Evolutionary conservation across 805 yeast species (phyloP).

Genomic region (Saccharomycopsis selenospora): DNA sequence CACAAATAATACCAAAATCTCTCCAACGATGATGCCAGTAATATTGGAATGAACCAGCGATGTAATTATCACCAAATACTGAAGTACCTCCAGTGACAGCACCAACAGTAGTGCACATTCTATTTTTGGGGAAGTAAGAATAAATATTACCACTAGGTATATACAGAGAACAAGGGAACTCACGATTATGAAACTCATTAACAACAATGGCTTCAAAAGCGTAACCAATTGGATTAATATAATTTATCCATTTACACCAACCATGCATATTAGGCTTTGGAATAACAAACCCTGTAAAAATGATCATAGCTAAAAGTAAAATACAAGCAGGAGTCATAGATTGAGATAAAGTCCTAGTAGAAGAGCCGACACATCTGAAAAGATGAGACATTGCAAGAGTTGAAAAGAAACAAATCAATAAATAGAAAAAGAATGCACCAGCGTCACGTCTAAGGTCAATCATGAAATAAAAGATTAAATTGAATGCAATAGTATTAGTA

Average conservation of each 20-base stretch:
- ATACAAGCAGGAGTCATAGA: constrained; percentile 41
- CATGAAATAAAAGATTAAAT: constrained; percentile 46
- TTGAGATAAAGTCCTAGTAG: constrained; percentile 30
- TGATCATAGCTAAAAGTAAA: constrained; percentile 33
- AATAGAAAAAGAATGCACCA: constrained; percentile 50
- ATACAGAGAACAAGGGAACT: constrained; percentile 31
- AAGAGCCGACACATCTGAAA: constrained; percentile 36
- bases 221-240: constrained; percentile 39
- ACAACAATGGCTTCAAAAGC: constrained; percentile 39
- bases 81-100: constrained; percentile 41
- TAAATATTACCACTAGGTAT: constrained; percentile 41
- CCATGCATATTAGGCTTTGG: constrained; percentile 39
- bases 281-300: constrained; percentile 42
- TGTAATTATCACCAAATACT: constrained; percentile 48
- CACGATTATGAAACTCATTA: constrained; percentile 39
- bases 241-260: constrained; percentile 46
- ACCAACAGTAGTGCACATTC: constrained; percentile 48
- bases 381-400: constrained; percentile 52
- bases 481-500: constrained; percentile 37
- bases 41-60: constrained; percentile 39
- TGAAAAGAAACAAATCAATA: constrained; percentile 35
- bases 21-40: constrained; percentile 49
- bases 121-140: constrained; percentile 20
- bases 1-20: constrained; percentile 55
- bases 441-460: constrained; percentile 44